Base-by-base conservation (phyloP, 176 grass and related monocot genomes). In the Alopecurus myosuroides region DNA sequence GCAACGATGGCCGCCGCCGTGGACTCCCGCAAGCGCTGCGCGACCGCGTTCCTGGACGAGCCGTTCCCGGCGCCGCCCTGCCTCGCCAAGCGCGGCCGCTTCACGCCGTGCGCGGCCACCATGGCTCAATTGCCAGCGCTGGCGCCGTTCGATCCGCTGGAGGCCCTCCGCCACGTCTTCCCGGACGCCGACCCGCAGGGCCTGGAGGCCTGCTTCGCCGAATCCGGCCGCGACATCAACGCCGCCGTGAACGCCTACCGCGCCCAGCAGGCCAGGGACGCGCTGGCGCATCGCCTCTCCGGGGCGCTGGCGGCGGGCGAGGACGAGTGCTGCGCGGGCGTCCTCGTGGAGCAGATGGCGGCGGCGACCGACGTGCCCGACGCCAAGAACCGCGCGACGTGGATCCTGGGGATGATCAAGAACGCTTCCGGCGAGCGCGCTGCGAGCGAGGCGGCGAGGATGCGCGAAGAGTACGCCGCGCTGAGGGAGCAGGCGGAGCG, bases 261-360 rank as follows among this genome's bases (percentile, higher is more conserved):
- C 9, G 57, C 20, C 28, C 20, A 46, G 3, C 56, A 14, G 75
- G 62, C 75, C 18, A 67, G 7, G 48, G 85, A 39, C 11, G 66
- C 3, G 37, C 13, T 53, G 62, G 74, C 76, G 13, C 5, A 40
- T 3, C 10, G 53, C 1, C 19, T 79, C 22, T 30, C 29, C 9
- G 5, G 13, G 40, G 55, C 11, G 42, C 0, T 45, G 42, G 2
- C 2, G 9, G 29, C 15, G 9, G 37, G 4, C 17, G 77, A 86
- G 9, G 65, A 86, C 6, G 68, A 44, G 68, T 1, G 0, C 36
- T 79, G 52, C 84, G 29, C 66, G 7, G 49, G 12, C 31, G 36
- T 69, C 35, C 73, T 85, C 25, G 62, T 78, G 23, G 62, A 85
- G 34, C 83, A 85, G 61, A 69, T 74, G 77, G 11, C 55, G n/a